Base-by-base conservation (phyloP, 2,329 filamentous ascomycete species). In the Ascochyta viciae-villosae region DNA sequence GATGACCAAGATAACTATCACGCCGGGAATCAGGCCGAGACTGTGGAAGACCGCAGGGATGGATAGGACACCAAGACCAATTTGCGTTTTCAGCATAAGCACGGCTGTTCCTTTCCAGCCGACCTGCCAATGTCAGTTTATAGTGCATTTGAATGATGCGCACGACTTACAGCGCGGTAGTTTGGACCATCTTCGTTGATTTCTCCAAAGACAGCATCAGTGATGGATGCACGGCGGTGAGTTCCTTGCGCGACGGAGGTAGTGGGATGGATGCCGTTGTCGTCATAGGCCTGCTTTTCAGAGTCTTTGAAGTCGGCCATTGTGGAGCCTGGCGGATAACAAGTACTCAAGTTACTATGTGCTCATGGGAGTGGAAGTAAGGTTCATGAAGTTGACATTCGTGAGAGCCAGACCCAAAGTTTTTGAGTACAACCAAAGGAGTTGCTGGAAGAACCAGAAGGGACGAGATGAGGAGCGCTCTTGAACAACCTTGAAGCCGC, bases 131-230 rank as follows among this genome's bases (percentile, higher is more conserved):
- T 13, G 4, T 45, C 23, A 42, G n/a, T 29, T 26, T 8, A 24
- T 37, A 9, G 22, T 62, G 87, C 81, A 74, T 89, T 87, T n/a
- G 33, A 26, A 19, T 22, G 9, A 23, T n/a, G 29, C 3, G 12
- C 10, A 12, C 13, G 50, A 60, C 67, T 38, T 60, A 67, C 65
- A 44, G 58, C 60, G 24, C 90, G 64, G 68, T 88, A 86, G 61
- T 87, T 84, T 1, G 87, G 87, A 35, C 83, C 78, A 51, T 66
- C 68, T 42, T 69, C 66, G 1, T 53, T 63, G 10, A 70, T 60
- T 23, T 76, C 77, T 29, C 89, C 89, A 54, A 82, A 80, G 50
- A 91, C 76, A 42, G 60, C 66, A 55, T 70, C 66, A 12, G 53
- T 52, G 6, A 61, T 56, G 5, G 58, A 58, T 15, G 35, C 39